Percentiles rank a stretch among this genome's conserved stretches.
phyloP scores from a whole-genome alignment of 495 filamentous ascomycete species.

The Podospora pseudoanserina region DNA sequence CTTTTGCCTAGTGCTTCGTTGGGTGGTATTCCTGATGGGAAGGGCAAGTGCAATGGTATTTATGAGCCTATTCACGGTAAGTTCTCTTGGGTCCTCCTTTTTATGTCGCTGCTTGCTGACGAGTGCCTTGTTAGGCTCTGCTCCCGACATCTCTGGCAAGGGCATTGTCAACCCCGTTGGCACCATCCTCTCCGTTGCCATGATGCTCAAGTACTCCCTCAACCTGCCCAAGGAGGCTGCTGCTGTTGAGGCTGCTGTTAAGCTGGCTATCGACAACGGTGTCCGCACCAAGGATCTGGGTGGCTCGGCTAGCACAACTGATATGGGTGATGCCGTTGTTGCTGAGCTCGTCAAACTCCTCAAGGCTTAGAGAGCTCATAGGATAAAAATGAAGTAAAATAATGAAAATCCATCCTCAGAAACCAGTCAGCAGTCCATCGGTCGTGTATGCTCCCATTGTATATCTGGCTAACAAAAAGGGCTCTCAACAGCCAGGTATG shows the following conservation, averaged over 20 bases:
- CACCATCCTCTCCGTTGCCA: conserved; percentile 80
- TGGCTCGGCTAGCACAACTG: conserved; percentile 64
- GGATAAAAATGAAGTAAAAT: not conserved
- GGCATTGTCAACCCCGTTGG: conserved; percentile 85
- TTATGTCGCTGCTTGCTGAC: not conserved
- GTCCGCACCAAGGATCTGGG: conserved; percentile 76
- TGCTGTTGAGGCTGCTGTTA: conserved; percentile 76
- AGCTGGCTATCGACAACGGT: conserved; percentile 68
- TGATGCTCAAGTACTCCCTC: conserved; percentile 90
- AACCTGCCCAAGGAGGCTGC: conserved; percentile 67
- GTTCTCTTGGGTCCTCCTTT: conserved; percentile 22
- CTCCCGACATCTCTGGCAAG: conserved; percentile 76
- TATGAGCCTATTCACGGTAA: conserved; percentile 97
- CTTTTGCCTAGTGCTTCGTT: conserved; percentile 86
- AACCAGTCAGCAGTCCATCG: not conserved
- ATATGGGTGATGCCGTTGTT: conserved; percentile 80
- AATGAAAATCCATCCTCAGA: not conserved
- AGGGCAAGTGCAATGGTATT: conserved; percentile 73
- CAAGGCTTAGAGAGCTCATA: conserved; percentile 25
- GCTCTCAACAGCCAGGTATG: not conserved
- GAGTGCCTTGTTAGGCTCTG: conserved; percentile 48
- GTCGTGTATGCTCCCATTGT: not conserved
- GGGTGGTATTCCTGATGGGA: conserved; percentile 78
- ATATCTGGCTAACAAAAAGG: not conserved
- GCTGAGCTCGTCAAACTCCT: conserved; percentile 60